phyloP scores from a whole-genome alignment of 371 early-diverging fungal species.

The Mucor plumbeus region DNA sequence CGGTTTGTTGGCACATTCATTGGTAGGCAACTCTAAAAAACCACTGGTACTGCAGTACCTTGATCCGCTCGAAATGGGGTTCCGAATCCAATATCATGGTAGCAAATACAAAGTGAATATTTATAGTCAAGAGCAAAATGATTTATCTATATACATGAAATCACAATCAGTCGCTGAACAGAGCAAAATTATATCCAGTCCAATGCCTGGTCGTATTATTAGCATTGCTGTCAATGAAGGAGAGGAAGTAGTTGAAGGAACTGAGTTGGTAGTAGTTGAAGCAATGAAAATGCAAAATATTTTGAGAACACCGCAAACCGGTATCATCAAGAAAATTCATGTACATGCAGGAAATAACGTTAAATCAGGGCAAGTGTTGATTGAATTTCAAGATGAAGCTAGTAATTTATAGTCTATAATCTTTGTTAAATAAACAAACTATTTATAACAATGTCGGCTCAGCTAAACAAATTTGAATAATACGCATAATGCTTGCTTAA shows the following conservation, averaged over 20 bases:
- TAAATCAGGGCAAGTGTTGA: constrained; percentile 83
- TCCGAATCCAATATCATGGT: constrained; percentile 82
- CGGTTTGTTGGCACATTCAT: constrained; percentile 72
- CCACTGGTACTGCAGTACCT: constrained; percentile 78
- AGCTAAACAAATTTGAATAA: too few species aligned
- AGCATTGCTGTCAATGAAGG: constrained; percentile 85
- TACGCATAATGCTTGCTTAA: too few species aligned
- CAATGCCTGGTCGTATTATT: constrained; percentile 95
- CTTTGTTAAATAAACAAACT: too few species aligned
- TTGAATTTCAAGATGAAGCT: constrained; percentile 73
- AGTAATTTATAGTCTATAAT: too few species aligned
- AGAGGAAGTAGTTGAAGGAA: constrained; percentile 82
- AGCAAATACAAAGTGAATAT: constrained; percentile 83
- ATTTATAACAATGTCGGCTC: too few species aligned
- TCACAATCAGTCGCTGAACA: constrained; percentile 75
- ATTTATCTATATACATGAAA: constrained; percentile 75
- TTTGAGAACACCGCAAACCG: constrained; percentile 78
- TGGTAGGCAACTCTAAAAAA: constrained; percentile 45
- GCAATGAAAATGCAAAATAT: constrained; percentile 99
- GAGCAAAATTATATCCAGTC: constrained; percentile 77
- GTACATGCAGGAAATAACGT: constrained; percentile 81
- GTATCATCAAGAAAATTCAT: constrained; percentile 80
- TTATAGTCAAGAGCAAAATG: constrained; percentile 64
- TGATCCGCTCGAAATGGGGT: constrained; percentile 75
- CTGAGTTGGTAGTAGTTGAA: constrained; percentile 89